Base-by-base conservation (phyloP, 345 rosid species). In the Gossypium raimondii region DNA sequence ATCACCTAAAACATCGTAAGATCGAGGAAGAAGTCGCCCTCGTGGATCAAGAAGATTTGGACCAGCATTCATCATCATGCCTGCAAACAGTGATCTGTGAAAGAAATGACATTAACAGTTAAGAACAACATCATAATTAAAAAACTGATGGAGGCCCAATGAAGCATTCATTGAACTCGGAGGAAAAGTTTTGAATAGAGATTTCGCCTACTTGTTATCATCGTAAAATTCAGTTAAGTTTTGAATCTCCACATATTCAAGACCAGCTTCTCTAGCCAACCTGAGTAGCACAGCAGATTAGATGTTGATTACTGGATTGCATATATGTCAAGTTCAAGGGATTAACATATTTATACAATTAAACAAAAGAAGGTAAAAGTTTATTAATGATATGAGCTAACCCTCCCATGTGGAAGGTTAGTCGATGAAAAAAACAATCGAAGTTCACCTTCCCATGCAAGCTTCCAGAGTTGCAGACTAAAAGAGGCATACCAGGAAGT, bases 201-300 rank as follows among this genome's bases (percentile, higher is more conserved):
- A 25, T 22, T 67, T 74, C 63, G 50, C 38, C 2, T 77, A 95
- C 99, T 87, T 89, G 86, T 95, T 86, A 81, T 95, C 99, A 74
- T 95, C 99, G 20, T 91, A 91, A 78, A 93, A 95, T 75, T 95
- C 98, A 1, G 93, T 93, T 75, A 93, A 83, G 75, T 86, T 95
- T 78, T 95, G 99, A 84, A 95, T 93, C 85, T 95, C 99, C 56
- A 95, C 87, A 66, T 91, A 95, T 75, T 93, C 99, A 72, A 95
- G 88, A 78, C 98, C 97, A 83, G 98, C 96, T 84, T 95, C 98
- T 79, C 96, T 81, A 7, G 98, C 97, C 88, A 95, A 89, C 86
- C 99, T 95, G 85, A 52, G 56, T 27, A 59, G 52, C n/a, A 80
- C 6, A 74, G 56, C 62, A 29, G 67, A 77, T 45, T 67, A 67